Evolutionary conservation across 495 filamentous ascomycete species (phyloP).

Genomic region (Hyaloscypha variabilis): DNA sequence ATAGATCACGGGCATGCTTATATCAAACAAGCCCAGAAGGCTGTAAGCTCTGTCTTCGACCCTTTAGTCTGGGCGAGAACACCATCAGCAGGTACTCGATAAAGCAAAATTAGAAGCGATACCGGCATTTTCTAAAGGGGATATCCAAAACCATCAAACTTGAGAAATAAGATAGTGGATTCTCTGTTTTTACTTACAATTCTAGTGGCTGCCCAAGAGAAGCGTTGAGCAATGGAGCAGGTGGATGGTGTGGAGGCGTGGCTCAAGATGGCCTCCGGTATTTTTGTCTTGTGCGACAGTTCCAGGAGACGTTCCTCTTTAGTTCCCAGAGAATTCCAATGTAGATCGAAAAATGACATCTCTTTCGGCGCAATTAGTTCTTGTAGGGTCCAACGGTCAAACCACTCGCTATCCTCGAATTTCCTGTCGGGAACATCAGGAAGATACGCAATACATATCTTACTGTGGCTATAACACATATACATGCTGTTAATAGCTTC

Average conservation of each 20-base stretch:
- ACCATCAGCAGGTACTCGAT: too few relatives aligned
- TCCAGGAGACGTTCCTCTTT: not conserved
- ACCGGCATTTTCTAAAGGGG: too few relatives aligned
- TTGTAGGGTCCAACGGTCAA: slow-evolving; percentile 33
- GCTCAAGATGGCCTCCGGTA: not conserved
- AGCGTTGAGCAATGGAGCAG: not conserved
- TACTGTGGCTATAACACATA: slow-evolving; percentile 31
- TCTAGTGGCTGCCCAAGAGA: slow-evolving; percentile 7
- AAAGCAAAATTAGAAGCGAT: too few relatives aligned
- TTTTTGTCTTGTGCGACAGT: not conserved
- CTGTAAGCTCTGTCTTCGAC: slow-evolving; percentile 10
- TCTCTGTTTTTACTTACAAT: too few relatives aligned
- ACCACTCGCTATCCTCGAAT: slow-evolving; percentile 7
- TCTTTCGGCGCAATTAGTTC: slow-evolving; percentile 35
- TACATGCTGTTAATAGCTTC: slow-evolving; percentile 40
- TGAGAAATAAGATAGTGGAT: too few relatives aligned
- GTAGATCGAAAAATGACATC: slow-evolving; percentile 34
- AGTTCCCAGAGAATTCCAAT: not conserved
- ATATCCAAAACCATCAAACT: too few relatives aligned
- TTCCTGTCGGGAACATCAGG: not conserved
- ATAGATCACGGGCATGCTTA: slow-evolving; percentile 14
- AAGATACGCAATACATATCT: slow-evolving; percentile 16
- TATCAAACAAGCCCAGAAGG: slow-evolving; percentile 10
- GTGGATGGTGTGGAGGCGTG: not conserved
- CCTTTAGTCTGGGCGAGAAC: slow-evolving; percentile 1